phyloP scores from a whole-genome alignment of 202 grass and related monocot genomes.

The Dendrocalamus latiflorus region DNA sequence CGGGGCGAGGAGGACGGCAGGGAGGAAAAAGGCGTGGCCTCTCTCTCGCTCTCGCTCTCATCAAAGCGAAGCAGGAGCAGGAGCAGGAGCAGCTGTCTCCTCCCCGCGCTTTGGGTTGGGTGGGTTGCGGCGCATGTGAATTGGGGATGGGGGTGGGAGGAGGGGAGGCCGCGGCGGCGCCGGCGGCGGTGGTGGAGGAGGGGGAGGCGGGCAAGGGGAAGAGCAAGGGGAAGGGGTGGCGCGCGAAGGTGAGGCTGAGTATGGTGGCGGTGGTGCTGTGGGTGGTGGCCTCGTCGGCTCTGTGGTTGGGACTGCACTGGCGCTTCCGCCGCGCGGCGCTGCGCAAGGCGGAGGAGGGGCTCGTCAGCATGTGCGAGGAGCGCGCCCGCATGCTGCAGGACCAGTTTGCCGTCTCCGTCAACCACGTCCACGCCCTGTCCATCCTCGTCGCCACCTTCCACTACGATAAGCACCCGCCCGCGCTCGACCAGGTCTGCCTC shows the following conservation, averaged over 20 bases:
- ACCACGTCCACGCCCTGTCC: conserved; percentile 95
- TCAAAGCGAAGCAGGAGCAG: not conserved
- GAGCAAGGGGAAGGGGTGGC: not conserved
- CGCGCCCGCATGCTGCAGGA: conserved; percentile 94
- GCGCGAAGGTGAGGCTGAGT: conserved; percentile 35
- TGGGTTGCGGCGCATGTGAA: conserved; percentile 27
- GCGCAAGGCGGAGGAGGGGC: conserved; percentile 56
- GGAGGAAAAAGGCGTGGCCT: not conserved
- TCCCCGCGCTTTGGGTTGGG: not conserved
- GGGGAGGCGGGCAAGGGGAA: not conserved
- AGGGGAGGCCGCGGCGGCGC: not conserved
- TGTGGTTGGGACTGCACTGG: conserved; percentile 34
- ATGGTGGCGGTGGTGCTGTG: conserved; percentile 30
- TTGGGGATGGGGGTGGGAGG: conserved; percentile 20
- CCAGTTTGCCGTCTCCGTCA: conserved; percentile 91
- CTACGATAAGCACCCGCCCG: conserved; percentile 84
- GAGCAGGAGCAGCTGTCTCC: not conserved
- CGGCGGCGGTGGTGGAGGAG: not conserved
- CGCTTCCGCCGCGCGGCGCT: conserved; percentile 30
- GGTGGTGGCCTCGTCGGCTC: conserved; percentile 15
- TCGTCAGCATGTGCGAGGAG: conserved; percentile 95
- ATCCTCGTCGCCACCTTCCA: conserved; percentile 95
- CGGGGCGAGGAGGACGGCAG: not conserved
- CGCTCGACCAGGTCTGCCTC: conserved; percentile 72
- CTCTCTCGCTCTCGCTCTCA: not conserved